Evolutionary conservation across 352 stramenopile genomes (phyloP).

Genomic region (Pythium utonaiense): DNA sequence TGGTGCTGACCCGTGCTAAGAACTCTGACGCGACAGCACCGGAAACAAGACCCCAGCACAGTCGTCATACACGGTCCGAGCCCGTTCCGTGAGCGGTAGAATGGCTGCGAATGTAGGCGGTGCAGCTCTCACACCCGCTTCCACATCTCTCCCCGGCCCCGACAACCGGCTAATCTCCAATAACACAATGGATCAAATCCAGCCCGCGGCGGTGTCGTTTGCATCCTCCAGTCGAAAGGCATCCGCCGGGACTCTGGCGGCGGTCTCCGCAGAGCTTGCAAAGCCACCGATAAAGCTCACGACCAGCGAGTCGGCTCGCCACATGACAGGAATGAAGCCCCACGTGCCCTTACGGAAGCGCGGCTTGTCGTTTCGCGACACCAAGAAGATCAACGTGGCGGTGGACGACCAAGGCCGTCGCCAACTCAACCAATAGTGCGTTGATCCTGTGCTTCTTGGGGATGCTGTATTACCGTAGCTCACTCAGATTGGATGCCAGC

Average conservation of each 20-base stretch:
- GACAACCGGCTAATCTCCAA: neutral
- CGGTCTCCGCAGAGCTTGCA: neutral
- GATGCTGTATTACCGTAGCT: no score
- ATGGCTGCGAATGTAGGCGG: neutral
- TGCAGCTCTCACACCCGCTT: neutral
- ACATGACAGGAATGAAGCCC: constrained; percentile 50
- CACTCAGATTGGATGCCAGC: no score
- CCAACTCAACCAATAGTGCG: constrained; percentile 79
- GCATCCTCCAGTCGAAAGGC: neutral
- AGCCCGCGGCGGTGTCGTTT: neutral
- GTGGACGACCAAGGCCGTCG: constrained; percentile 50
- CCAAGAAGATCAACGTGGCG: constrained; percentile 40
- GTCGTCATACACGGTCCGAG: neutral
- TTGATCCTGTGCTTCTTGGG: neutral
- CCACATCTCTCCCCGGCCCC: neutral
- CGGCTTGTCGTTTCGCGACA: constrained; percentile 68
- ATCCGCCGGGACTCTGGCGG: neutral
- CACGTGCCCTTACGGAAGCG: constrained; percentile 56
- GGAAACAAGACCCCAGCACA: no score
- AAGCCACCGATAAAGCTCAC: constrained; percentile 12
- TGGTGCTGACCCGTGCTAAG: no score
- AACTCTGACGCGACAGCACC: no score
- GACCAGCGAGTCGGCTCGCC: constrained; percentile 29
- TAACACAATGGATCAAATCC: neutral
- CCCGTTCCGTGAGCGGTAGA: no score